Conservation (phyloP, 2,329 filamentous ascomycete species). For the Fusarium sp. region DNA sequence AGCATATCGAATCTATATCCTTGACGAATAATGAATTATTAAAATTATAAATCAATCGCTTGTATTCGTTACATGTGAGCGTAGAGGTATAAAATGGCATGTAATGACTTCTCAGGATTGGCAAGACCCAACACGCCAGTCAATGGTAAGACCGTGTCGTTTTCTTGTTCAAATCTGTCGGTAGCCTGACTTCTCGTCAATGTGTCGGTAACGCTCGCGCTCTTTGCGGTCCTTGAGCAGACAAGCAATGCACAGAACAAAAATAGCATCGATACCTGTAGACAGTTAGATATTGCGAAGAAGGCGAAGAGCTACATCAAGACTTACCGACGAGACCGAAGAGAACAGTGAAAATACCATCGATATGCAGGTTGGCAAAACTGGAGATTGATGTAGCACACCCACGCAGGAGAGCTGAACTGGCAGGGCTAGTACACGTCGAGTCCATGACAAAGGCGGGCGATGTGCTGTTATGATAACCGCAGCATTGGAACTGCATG, state of each 20-base stretch:
- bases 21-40: slow-evolving; percentile 22
- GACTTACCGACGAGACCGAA: slow-evolving; percentile 79
- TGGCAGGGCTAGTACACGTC: slow-evolving; percentile 75
- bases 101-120: slow-evolving; percentile 11
- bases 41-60: slow-evolving; percentile 27
- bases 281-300: slow-evolving; percentile 2
- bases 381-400: slow-evolving; percentile 75
- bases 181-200: slow-evolving; percentile 80
- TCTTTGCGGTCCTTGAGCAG: slow-evolving; percentile 85
- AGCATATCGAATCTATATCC: background rate
- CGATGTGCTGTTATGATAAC: slow-evolving; percentile 77
- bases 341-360: slow-evolving; percentile 80
- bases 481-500: slow-evolving; percentile 79
- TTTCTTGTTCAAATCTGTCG: slow-evolving; percentile 55
- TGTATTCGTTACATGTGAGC: slow-evolving; percentile 28
- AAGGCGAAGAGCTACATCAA: background rate
- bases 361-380: slow-evolving; percentile 77
- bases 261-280: slow-evolving; percentile 69
- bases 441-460: slow-evolving; percentile 77
- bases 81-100: slow-evolving; percentile 15
- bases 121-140: slow-evolving; percentile 10
- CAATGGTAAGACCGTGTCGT: background rate
- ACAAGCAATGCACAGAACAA: slow-evolving; percentile 78
- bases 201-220: slow-evolving; percentile 79
- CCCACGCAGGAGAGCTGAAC: slow-evolving; percentile 75